Base-by-base conservation (phyloP, 345 rosid species). In the Eucalyptus cladocalyx region DNA sequence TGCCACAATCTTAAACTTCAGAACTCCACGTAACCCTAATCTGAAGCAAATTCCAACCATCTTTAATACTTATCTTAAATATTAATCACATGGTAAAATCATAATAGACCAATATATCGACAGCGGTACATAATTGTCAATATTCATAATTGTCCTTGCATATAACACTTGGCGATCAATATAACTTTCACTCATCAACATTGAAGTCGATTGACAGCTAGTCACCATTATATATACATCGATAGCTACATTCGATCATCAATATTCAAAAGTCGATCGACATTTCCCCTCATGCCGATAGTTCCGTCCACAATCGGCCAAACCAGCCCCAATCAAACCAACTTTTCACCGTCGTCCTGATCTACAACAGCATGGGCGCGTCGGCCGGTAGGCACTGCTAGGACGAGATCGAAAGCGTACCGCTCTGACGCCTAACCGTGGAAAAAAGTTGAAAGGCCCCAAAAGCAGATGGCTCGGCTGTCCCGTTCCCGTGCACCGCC, bases 401-500 rank as follows among this genome's bases (percentile, higher is more conserved):
- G 43, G 43, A 19, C 1, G 76, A 65, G 30, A 21, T 40, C 47
- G 83, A 21, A 21, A 34, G 24, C 19, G 23, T 32, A 8, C 80
- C 43, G 13, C 24, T 34, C 43, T 24, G 62, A 9, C 81, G 42
- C 81, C 81, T 19, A 34, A 34, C 21, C 81, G 81, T 5, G 43
- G 81, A 72, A 72, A 72, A 34, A 9, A 32, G 19, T 10, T 37
- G 15, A 18, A 21, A 56, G 30, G 62, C 62, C 58, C 56, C 24
- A 26, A 24, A 24, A 24, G 62, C 62, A 24, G 62, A 56, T 56
- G 62, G 62, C 62, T 56, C 30, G 13, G 62, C 94, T 94, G 86
- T 87, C 67, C 62, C 80, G 32, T 83, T 93, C 92, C 51, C 2
- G 87, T 90, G 94, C 93, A 88, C 96, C 95, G 96, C 87, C 96